Conservation (phyloP, 805 yeast species). For the Candida incommunis region DNA sequence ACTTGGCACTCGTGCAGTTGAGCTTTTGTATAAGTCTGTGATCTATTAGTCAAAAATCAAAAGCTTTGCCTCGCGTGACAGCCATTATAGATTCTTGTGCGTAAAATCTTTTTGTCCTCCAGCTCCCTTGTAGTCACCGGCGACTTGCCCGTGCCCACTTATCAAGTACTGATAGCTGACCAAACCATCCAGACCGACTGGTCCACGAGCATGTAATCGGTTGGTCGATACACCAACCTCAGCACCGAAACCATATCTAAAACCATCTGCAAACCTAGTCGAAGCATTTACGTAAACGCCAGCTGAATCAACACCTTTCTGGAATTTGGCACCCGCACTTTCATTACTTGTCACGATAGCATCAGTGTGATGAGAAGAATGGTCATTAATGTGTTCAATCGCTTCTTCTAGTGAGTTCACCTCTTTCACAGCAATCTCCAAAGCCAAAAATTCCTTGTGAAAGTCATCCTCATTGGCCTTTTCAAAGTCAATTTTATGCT, state of each 20-base stretch:
- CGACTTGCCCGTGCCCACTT: conserved; percentile 87
- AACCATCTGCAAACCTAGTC: conserved; percentile 96
- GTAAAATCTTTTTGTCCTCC: conserved; percentile 73
- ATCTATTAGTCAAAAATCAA: too few relatives aligned
- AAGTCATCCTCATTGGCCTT: conserved; percentile 56
- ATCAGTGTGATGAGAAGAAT: conserved; percentile 95
- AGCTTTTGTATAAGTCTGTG: too few relatives aligned
- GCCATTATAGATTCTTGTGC: conserved; percentile 37
- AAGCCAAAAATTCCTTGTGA: conserved; percentile 66
- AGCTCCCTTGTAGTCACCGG: conserved; percentile 81
- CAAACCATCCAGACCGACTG: conserved; percentile 94
- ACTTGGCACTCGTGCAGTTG: too few relatives aligned
- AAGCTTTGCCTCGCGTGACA: too few relatives aligned
- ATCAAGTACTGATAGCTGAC: conserved; percentile 91
- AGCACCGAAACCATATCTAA: conserved; percentile 95
- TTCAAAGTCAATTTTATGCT: conserved; percentile 12
- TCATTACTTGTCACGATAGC: conserved; percentile 71
- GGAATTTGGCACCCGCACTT: conserved; percentile 55
- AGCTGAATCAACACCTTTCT: conserved; percentile 82
- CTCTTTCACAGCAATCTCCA: conserved; percentile 64
- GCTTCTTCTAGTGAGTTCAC: conserved; percentile 54
- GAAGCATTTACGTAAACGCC: conserved; percentile 98
- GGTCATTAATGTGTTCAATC: conserved; percentile 71
- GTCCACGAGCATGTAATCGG: conserved; percentile 96
- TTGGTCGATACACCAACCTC: conserved; percentile 97